Evolutionary conservation across 768 basidiomycete species (phyloP), one percentile per base, ranked within the genome.

Genomic region (Cystobasidium ongulense): DNA sequence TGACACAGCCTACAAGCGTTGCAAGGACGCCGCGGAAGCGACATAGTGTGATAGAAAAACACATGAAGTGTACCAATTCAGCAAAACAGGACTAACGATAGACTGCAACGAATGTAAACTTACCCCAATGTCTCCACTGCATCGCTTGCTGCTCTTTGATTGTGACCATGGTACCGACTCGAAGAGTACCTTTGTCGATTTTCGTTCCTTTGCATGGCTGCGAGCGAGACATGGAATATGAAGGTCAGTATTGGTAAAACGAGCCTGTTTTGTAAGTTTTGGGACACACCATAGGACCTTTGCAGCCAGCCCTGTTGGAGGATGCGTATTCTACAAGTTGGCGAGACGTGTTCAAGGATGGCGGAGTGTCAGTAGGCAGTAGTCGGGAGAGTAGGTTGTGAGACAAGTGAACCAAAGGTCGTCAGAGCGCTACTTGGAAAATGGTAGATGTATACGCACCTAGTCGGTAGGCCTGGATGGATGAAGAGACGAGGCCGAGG

Each of bases 121-220:
- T 59, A 54, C 50, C 68, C 31, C 33, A 71, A 61, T 71, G 68
- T 35, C 68, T 54, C 36, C 43, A 71, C 5, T 23, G 27, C 68
- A 36, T 39, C 8, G 46, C 31, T 46, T 71, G 68, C 21, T 39
- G 27, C 73, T 90, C 92, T 76, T 82, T 83, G 80, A 92, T 83
- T 63, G 92, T 90, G 53, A 91, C 87, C 54, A 90, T 75, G 27
- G 86, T 85, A 50, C 91, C 92, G 41, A 92, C 78, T 25, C 92
- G 86, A 36, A 95, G 81, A 13, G 83, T 83, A 43, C 87, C 91
- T 82, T 95, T 95, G 17, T 64, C 79, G 73, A 96, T 88, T 35
- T 84, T 76, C 7, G 86, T 90, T 52, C 91, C 91, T 87, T 80
- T 75, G 76, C 81, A 81, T 18, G 74, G 73, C 72, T 70, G 67